Base-by-base conservation (phyloP, 805 yeast genomes). In the Clavispora santaluciae region DNA sequence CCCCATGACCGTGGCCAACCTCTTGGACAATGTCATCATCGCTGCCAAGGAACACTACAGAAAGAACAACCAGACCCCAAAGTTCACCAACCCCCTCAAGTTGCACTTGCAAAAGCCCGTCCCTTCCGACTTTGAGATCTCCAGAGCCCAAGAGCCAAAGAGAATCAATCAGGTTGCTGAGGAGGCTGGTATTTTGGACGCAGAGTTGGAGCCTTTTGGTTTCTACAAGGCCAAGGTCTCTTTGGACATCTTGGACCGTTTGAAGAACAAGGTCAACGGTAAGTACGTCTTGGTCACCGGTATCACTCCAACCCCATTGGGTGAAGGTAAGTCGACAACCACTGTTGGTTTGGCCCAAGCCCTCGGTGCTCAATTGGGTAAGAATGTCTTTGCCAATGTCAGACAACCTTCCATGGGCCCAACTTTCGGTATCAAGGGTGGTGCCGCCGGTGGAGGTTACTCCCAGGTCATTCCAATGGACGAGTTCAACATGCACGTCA, bases 381-480 rank as follows among this genome's bases (percentile, higher is more conserved):
- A 76, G 51, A 78, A 82, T 44, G 82, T 83, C 11, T 75, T 84
- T 57, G 93, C 91, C 49, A 84, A 83, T 58, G 93, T 84, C 39
- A 78, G 93, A 72, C 93, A 84, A 61, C 93, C 93, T 20, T 81
- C 89, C 7, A 83, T 84, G 90, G 93, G 93, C 41, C 93, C 93
- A 49, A 84, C 93, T 15, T 84, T 84, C 56, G 93, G 93, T 67
- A 83, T 84, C 51, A 84, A 84, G 62, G 93, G 93, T 64, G 93
- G 93, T 66, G 93, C 93, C 51, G 93, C 93, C 6, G 93, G 93
- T 60, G 91, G 93, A 62, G 93, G 93, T 45, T 84, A 83, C 59
- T 81, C 93, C 22, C 91, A 84, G 64, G 93, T 84, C 23, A 83
- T 84, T 59, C 93, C 93, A 48, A 84, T 84, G 93, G 91, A 84